These are phyloP conservation scores for Malassezia globosa DNA, from an alignment of 1,284 basidiomycete genomes.

Conservation along the genomic window DNA sequence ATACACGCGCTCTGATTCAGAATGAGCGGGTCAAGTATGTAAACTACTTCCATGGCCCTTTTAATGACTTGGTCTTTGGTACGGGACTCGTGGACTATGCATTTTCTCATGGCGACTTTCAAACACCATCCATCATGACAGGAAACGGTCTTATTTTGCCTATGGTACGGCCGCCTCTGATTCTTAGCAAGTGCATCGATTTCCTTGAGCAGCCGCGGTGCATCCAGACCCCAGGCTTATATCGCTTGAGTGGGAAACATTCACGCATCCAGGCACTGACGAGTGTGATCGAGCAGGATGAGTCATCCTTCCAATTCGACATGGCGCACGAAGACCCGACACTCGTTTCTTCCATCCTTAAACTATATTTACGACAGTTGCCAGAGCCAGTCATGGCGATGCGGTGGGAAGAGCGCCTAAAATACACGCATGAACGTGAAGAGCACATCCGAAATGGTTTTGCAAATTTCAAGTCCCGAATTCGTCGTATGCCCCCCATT, in stretches of 20 bases:
- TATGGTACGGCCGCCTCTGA: slow-evolving; percentile 55
- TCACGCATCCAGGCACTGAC: slow-evolving; percentile 73
- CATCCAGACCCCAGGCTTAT: slow-evolving; percentile 64
- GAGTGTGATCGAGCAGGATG: slow-evolving; percentile 79
- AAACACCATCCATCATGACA: slow-evolving; percentile 52
- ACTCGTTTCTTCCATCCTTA: slow-evolving; percentile 78
- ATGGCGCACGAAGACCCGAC: slow-evolving; percentile 68
- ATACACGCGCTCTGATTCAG: slow-evolving; percentile 50
- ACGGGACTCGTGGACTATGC: slow-evolving; percentile 84
- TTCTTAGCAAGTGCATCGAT: slow-evolving; percentile 70
- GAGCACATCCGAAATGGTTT: slow-evolving; percentile 56
- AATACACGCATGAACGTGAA: slow-evolving; percentile 37
- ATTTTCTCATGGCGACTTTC: slow-evolving; percentile 52
- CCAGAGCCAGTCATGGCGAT: slow-evolving; percentile 87
- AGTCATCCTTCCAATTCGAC: slow-evolving; percentile 69
- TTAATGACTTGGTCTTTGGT: slow-evolving; percentile 68
- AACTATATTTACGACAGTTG: slow-evolving; percentile 80
- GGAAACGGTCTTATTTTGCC: slow-evolving; percentile 54
- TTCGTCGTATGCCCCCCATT: slow-evolving; percentile 55
- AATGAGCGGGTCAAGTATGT: slow-evolving; percentile 58
- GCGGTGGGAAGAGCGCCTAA: slow-evolving; percentile 64
- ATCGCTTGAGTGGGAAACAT: slow-evolving; percentile 59
- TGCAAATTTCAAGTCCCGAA: slow-evolving; percentile 36
- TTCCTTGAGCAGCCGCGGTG: slow-evolving; percentile 64
- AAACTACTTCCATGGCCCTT: slow-evolving; percentile 71